Percentiles rank a stretch among this genome's conserved stretches.
phyloP scores from a whole-genome alignment of 305 asterid genomes.

The Fraxinus latifolia region DNA sequence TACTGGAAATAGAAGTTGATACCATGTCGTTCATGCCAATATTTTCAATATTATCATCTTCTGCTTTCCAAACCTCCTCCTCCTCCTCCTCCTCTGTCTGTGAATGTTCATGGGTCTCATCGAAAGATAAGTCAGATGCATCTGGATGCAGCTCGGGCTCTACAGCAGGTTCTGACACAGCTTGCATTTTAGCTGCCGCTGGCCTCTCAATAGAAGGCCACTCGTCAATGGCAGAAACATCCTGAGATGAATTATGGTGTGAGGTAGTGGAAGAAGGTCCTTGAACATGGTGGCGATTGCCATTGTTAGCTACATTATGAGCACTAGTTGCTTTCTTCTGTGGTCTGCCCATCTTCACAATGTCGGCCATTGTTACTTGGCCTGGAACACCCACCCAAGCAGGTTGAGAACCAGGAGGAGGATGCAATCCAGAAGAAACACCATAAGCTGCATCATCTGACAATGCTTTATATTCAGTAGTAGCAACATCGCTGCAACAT shows the following conservation, averaged over 20 bases:
- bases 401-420: slow-evolving; percentile 52
- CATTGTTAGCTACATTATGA: slow-evolving; percentile 42
- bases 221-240: slow-evolving; percentile 50
- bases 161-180: slow-evolving; percentile 42
- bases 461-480: slow-evolving; percentile 46
- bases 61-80: slow-evolving; percentile 45
- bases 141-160: slow-evolving; percentile 53
- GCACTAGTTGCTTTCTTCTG: slow-evolving; percentile 39
- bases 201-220: slow-evolving; percentile 80
- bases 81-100: slow-evolving; percentile 36
- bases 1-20: slow-evolving; percentile 43
- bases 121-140: slow-evolving; percentile 34
- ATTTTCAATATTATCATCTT: slow-evolving; percentile 37
- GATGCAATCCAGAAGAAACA: slow-evolving; percentile 40
- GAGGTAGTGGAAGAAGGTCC: slow-evolving; percentile 38
- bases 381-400: slow-evolving; percentile 75
- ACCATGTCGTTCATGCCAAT: slow-evolving; percentile 43
- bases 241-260: slow-evolving; percentile 37
- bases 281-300: slow-evolving; percentile 35
- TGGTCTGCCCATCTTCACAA: slow-evolving; percentile 92
- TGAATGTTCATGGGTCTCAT: slow-evolving; percentile 32
- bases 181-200: slow-evolving; percentile 31
- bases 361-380: slow-evolving; percentile 91
- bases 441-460: slow-evolving; percentile 39
- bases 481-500: slow-evolving; percentile 52